A percentile compares a stretch with the other conserved stretches of the same genome.
Conservation (phyloP, 2,329 filamentous ascomycete species). For the Pseudogymnoascus sp. region DNA sequence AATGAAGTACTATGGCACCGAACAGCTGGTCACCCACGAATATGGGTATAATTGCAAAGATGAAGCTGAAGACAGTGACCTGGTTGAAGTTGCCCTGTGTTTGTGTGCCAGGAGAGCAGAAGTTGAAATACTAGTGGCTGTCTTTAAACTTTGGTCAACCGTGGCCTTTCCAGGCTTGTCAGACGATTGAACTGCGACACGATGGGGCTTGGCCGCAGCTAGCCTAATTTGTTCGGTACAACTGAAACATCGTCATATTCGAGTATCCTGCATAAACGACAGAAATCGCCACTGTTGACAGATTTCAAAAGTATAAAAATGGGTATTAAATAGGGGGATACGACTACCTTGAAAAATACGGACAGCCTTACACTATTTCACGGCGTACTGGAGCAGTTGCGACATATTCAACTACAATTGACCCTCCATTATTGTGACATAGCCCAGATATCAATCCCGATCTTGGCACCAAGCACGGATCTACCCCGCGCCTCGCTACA, state of each 20-base stretch:
- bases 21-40: background rate
- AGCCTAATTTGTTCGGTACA: constrained; percentile 9
- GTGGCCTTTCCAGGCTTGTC: constrained; percentile 10
- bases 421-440: constrained; percentile 2
- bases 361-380: background rate
- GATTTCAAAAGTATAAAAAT: background rate
- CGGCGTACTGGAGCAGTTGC: background rate
- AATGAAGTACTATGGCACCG: background rate
- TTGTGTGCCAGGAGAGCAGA: constrained; percentile 5
- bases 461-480: constrained; percentile 8
- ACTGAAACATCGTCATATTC: constrained; percentile 8
- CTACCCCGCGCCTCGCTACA: constrained; percentile 9
- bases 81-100: background rate
- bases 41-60: background rate
- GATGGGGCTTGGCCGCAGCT: constrained; percentile 1
- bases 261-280: background rate
- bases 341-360: background rate
- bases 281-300: background rate
- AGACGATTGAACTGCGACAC: background rate
- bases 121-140: constrained; percentile 6
- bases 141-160: constrained; percentile 11
- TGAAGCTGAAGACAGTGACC: constrained; percentile 3
- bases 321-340: background rate
- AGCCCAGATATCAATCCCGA: constrained; percentile 1
- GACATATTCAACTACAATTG: background rate